Conservation (phyloP, 495 filamentous ascomycete species). For the Daldinia childiae region DNA sequence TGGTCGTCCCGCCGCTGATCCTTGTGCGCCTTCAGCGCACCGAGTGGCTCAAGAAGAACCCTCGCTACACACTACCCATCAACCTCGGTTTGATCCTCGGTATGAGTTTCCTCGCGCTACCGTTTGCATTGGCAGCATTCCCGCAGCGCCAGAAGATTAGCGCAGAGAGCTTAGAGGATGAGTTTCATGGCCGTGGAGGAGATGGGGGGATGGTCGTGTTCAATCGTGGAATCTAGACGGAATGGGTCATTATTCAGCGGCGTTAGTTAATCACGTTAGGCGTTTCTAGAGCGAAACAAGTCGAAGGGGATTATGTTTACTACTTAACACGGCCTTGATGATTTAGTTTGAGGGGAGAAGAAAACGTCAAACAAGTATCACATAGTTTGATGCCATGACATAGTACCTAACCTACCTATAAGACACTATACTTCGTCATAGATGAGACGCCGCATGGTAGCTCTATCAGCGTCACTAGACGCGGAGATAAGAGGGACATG, state of each 20-base stretch:
- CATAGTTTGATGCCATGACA: neutral
- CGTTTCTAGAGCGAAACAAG: neutral
- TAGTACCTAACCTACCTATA: conserved; percentile 1
- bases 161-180: conserved; percentile 76
- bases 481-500: neutral
- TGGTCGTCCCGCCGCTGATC: conserved; percentile 89
- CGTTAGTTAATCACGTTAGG: conserved; percentile 12
- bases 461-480: no score
- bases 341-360: neutral
- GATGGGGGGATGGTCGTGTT: conserved; percentile 82
- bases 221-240: conserved; percentile 81
- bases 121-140: conserved; percentile 88
- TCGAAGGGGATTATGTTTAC: neutral
- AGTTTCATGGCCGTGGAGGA: conserved; percentile 83
- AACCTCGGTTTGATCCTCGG: conserved; percentile 85
- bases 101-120: conserved; percentile 84
- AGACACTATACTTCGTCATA: neutral
- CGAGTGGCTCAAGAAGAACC: conserved; percentile 76
- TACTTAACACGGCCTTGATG: neutral
- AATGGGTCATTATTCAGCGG: conserved; percentile 5
- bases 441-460: neutral
- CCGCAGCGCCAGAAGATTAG: conserved; percentile 85
- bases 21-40: conserved; percentile 83
- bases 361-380: conserved; percentile 4
- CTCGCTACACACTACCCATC: conserved; percentile 75